phyloP scores from a whole-genome alignment of 768 basidiomycete species.

The Leccinum variicolor region DNA sequence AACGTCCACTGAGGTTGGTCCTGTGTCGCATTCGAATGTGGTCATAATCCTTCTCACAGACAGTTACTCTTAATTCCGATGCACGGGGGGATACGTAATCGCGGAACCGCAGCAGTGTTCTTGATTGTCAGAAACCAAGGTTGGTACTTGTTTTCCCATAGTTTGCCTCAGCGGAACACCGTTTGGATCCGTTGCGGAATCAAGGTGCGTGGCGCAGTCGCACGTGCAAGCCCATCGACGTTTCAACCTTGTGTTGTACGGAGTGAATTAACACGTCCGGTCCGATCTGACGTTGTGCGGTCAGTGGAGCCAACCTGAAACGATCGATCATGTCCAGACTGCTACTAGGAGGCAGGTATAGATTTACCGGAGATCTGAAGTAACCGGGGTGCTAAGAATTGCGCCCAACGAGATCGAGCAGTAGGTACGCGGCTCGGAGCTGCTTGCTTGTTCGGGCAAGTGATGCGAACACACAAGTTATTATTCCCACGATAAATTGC shows the following conservation, averaged over 20 bases:
- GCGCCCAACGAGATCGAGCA: no score
- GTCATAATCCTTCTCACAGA: background rate
- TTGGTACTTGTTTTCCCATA: background rate
- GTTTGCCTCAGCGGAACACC: background rate
- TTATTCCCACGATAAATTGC: constrained; percentile 18
- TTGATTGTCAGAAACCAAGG: background rate
- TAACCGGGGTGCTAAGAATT: background rate
- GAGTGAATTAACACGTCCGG: background rate
- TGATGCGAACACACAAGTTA: no score
- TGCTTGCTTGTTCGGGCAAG: no score
- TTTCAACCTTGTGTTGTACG: constrained; percentile 1
- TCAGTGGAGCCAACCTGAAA: background rate
- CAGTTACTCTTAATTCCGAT: background rate
- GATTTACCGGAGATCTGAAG: background rate
- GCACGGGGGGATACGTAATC: background rate
- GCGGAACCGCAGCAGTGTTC: background rate
- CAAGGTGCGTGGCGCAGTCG: background rate
- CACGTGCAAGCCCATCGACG: background rate
- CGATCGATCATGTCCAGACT: background rate
- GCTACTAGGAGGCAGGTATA: no score
- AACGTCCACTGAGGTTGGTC: background rate
- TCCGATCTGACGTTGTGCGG: background rate
- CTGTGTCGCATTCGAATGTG: background rate
- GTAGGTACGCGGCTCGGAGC: no score
- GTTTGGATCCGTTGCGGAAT: background rate